Evolutionary conservation across 768 basidiomycete genomes (phyloP).

Genomic region (Mycena sanguinolenta): DNA sequence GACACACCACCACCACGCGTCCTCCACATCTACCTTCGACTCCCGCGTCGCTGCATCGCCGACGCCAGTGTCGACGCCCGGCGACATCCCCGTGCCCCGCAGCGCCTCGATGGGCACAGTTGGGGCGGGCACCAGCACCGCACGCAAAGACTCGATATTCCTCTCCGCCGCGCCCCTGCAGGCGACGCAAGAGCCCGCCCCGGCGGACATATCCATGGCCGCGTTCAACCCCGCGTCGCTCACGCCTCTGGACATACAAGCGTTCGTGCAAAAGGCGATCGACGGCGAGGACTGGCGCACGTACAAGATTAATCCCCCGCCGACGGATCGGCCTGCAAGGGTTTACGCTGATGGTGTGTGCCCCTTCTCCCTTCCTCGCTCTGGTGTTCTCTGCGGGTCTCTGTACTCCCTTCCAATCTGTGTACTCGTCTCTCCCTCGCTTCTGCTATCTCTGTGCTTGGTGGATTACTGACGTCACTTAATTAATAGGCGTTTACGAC

Average conservation of each 20-base stretch:
- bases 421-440: no score
- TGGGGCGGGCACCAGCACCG: slow-evolving; percentile 24
- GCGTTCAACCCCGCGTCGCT: slow-evolving; percentile 77
- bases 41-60: slow-evolving; percentile 50
- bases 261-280: slow-evolving; percentile 82
- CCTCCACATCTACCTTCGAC: slow-evolving; percentile 68
- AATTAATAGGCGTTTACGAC: slow-evolving; percentile 93
- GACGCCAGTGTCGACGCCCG: slow-evolving; percentile 20
- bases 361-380: no score
- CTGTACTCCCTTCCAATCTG: no score
- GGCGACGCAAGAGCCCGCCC: slow-evolving; percentile 53
- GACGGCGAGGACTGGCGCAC: slow-evolving; percentile 72
- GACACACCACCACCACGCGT: slow-evolving; percentile 49
- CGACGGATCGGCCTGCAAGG: slow-evolving; percentile 82
- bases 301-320: slow-evolving; percentile 92
- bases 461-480: no score
- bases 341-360: slow-evolving; percentile 93
- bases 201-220: slow-evolving; percentile 51
- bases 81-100: slow-evolving; percentile 9
- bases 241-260: slow-evolving; percentile 82
- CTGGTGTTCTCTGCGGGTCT: no score
- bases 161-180: slow-evolving; percentile 20
- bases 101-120: background rate
- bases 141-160: no score
- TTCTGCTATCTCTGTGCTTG: no score